Base-by-base conservation (phyloP, 2,329 filamentous ascomycete genomes). In the Alternaria arbusti region DNA sequence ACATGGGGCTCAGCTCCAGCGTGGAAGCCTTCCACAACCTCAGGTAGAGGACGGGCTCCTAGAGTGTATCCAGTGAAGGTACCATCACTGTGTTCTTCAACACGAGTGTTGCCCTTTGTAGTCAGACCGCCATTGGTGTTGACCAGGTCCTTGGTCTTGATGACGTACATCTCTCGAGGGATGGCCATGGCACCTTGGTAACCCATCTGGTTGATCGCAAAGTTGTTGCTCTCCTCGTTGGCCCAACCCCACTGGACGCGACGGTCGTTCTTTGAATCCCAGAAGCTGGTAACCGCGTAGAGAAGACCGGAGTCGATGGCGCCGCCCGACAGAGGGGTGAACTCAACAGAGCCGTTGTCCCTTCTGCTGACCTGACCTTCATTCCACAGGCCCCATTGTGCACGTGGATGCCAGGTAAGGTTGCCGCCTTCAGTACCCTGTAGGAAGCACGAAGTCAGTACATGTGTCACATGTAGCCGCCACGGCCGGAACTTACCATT, bases 181-280 rank as follows among this genome's bases (percentile, higher is more conserved):
- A 84, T 75, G 15, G 81, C 79, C 22, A 82, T 76, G 32, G 80
- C 71, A 67, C 83, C 82, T 64, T 84, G 81, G 72, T 79, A 84
- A 9, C 82, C 82, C 66, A 81, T 77, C 66, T 84, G 82, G 2
- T 55, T 74, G 20, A 80, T 69, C 28, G 72, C 80, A 70, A 82
- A 84, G 59, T 79, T 72, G 50, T 79, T 79, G 56, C 80, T 75
- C 60, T 84, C 82, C 57, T 84, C 83, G 5, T 78, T 80, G 3
- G 80, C 77, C 83, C 82, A 84, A 6, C 81, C 82, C 76, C 81
- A 84, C 57, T 84, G 82, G 15, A 84, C 79, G 47, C 83, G 81
- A 20, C 83, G 80, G 66, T 84, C 77, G 73, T 83, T 79, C 78
- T 84, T 84, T 26, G 81, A 81, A 66, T 84, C 82, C 65, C 82